Percentiles rank a stretch among this genome's conserved stretches.
Evolutionary conservation across 2,329 filamentous ascomycete genomes (phyloP).

Genomic region (Aureobasidium lini): DNA sequence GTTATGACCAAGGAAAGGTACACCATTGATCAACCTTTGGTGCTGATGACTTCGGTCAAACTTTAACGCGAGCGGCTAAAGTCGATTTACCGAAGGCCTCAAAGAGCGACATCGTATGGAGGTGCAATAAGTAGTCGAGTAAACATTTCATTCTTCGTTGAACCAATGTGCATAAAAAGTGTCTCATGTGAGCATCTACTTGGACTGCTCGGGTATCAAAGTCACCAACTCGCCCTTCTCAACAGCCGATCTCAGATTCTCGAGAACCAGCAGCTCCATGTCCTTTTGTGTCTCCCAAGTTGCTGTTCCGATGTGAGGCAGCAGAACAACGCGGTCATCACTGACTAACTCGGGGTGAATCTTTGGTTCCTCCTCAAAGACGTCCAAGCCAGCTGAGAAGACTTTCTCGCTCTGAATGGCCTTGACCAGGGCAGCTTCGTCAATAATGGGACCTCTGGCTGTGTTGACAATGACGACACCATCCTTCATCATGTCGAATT

Average conservation of each 20-base stretch:
- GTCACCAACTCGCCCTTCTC: slow-evolving; percentile 52
- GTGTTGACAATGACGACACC: slow-evolving; percentile 52
- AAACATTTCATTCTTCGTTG: background rate
- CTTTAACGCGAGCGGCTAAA: too few species aligned
- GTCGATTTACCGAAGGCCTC: too few species aligned
- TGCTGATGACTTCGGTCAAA: too few species aligned
- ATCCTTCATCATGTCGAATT: slow-evolving; percentile 49
- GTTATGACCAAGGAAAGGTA: too few species aligned
- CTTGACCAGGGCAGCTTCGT: slow-evolving; percentile 48
- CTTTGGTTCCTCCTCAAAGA: slow-evolving; percentile 51
- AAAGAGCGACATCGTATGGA: too few species aligned
- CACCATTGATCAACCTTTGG: too few species aligned
- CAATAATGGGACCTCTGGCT: slow-evolving; percentile 49
- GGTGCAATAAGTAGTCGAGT: background rate
- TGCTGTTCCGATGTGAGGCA: slow-evolving; percentile 54
- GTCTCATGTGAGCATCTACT: slow-evolving; percentile 16
- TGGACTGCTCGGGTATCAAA: slow-evolving; percentile 54
- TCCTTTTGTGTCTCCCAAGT: slow-evolving; percentile 55
- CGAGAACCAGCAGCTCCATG: slow-evolving; percentile 53
- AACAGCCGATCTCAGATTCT: slow-evolving; percentile 50
- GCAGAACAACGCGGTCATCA: slow-evolving; percentile 44
- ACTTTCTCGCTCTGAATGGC: slow-evolving; percentile 49
- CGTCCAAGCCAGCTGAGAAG: slow-evolving; percentile 48
- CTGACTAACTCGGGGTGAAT: slow-evolving; percentile 45
- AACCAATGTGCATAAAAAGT: background rate